Conservation (phyloP, 352 stramenopile species). For the Pythium coloratum region DNA sequence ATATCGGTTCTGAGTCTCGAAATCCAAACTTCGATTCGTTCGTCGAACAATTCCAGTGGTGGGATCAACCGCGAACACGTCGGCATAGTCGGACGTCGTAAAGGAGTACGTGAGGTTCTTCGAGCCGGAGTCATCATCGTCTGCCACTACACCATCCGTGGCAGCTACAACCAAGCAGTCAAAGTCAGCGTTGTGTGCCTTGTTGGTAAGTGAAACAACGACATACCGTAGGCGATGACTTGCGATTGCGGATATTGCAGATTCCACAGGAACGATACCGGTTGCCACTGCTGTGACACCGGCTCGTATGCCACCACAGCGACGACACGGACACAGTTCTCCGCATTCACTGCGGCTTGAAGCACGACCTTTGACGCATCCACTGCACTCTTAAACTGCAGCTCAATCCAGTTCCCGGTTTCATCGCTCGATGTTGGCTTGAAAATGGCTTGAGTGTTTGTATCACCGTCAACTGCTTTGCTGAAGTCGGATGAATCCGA, state of each 20-base stretch:
- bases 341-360: slow-evolving; percentile 18
- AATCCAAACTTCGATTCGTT: slow-evolving; percentile 2
- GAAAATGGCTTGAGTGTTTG: slow-evolving; percentile 17
- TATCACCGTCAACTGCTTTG: slow-evolving; percentile 30
- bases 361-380: slow-evolving; percentile 33
- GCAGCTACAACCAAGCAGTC: slow-evolving; percentile 15
- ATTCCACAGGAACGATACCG: slow-evolving; percentile 28
- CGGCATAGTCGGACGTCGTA: neutral
- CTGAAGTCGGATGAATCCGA: slow-evolving; percentile 30
- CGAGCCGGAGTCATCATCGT: slow-evolving; percentile 31
- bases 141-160: slow-evolving; percentile 17
- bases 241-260: slow-evolving; percentile 24
- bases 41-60: slow-evolving; percentile 20
- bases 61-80: slow-evolving; percentile 21
- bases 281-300: slow-evolving; percentile 13
- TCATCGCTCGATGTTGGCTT: slow-evolving; percentile 24
- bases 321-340: slow-evolving; percentile 21
- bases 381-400: slow-evolving; percentile 29
- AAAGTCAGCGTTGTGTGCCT: neutral
- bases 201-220: no score
- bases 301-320: slow-evolving; percentile 21
- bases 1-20: slow-evolving; percentile 16
- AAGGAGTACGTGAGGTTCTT: slow-evolving; percentile 25
- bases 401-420: slow-evolving; percentile 28
- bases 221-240: slow-evolving; percentile 27